phyloP scores from a whole-genome alignment of 352 stramenopile genomes.

The Globisporangium ultimum region DNA sequence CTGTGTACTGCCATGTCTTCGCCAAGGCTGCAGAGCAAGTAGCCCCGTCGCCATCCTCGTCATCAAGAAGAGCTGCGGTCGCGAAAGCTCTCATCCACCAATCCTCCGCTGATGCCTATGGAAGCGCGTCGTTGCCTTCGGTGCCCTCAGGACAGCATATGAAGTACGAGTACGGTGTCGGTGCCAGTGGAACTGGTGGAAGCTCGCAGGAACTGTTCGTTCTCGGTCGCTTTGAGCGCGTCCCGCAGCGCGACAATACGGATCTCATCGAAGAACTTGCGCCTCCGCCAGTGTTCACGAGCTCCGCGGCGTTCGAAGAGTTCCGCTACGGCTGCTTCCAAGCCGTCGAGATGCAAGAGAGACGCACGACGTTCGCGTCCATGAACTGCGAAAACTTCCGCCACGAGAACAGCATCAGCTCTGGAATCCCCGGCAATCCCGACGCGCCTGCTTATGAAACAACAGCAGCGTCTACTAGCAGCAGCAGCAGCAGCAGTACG shows the following conservation, averaged over 20 bases:
- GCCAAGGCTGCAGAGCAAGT: constrained; percentile 19
- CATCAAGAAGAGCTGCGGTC: constrained; percentile 1
- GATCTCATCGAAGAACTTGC: constrained; percentile 37
- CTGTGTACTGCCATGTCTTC: constrained; percentile 76
- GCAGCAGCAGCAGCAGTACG: background rate
- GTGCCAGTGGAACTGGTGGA: constrained; percentile 33
- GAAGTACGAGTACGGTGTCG: constrained; percentile 48
- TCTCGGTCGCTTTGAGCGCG: constrained; percentile 75
- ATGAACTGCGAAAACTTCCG: constrained; percentile 10
- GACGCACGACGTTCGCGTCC: constrained; percentile 26
- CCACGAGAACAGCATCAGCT: constrained; percentile 1
- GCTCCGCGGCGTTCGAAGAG: constrained; percentile 50
- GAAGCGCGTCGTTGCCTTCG: background rate
- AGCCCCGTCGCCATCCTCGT: background rate
- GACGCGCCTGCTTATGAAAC: no score
- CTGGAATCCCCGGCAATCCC: background rate
- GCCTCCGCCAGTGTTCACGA: constrained; percentile 39
- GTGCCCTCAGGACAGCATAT: constrained; percentile 38
- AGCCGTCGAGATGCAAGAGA: constrained; percentile 78
- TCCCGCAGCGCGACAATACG: constrained; percentile 62
- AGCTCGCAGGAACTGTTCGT: constrained; percentile 63
- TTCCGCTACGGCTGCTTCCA: constrained; percentile 84
- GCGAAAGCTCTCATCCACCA: no score
- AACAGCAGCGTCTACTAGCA: background rate
- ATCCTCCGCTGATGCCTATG: no score